Base-by-base conservation (phyloP, 768 basidiomycete species). In the Tylopilus felleus region DNA sequence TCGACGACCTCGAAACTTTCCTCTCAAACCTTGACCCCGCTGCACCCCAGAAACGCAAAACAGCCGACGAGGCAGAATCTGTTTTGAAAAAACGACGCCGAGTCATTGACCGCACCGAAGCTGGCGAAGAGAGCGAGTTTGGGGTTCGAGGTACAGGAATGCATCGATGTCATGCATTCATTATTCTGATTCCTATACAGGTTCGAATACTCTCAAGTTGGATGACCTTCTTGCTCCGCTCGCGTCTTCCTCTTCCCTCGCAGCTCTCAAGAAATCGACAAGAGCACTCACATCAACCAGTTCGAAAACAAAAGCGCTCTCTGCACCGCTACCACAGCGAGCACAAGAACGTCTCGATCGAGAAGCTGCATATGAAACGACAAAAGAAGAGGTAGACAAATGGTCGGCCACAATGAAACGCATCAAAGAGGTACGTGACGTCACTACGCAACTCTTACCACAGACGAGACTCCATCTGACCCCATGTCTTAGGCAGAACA, bases 311-410 rank as follows among this genome's bases (percentile, higher is more conserved):
- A 78, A 80, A 56, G 76, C 87, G 0, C 77, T 96, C 7, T 73
- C 91, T 5, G 92, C 91, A 0, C 96, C 96, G 0, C 75, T 99
- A 0, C 93, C 93, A 9, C 85, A 86, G 21, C 81, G 93, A 29
- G 82, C 86, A 0, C 91, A 97, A 67, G 94, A 97, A 56, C 86
- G 90, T 41, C 74, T 98, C 1, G 93, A 97, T 60, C 85, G 96
- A 46, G 86, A 93, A 66, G 96, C 94, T 8, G 96, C 96, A 0
- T 97, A 96, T 66, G 93, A 94, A 63, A 81, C 90, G 71, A 98
- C 95, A 5, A 93, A 91, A 66, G 80, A 82, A 57, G 95, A 98
- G 69, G 88, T 96, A 2, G 84, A 90, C 58, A 97, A 96, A 75
- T 98, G 96, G 97, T 82, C 82, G 25, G 84, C 82, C 6, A 90